A percentile compares a stretch with the other conserved stretches of the same genome.
Evolutionary conservation across 176 grass and related monocot genomes (phyloP).

Genomic region (Juncus inflexus): DNA sequence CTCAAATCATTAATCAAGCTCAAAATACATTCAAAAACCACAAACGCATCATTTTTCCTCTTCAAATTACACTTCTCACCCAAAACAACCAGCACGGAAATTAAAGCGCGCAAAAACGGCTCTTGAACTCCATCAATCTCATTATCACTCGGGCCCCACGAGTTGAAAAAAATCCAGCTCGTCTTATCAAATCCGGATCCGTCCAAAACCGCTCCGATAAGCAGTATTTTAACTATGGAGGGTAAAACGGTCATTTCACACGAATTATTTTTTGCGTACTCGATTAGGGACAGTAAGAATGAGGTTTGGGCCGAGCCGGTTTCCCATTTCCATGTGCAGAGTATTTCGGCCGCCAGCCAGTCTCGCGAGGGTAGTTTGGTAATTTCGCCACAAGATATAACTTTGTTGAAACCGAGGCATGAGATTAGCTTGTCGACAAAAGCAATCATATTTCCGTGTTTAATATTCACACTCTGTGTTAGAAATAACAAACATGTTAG

Average conservation of each 20-base stretch:
- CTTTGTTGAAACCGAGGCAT: conserved; percentile 60
- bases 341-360: conserved; percentile 84
- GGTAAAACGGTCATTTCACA: conserved; percentile 30
- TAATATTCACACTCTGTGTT: conserved; percentile 60
- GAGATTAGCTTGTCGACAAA: conserved; percentile 70
- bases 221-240: conserved; percentile 48
- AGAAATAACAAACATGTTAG: neutral
- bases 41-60: conserved; percentile 45
- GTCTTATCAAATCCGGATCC: conserved; percentile 25
- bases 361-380: conserved; percentile 45
- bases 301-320: conserved; percentile 39
- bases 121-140: conserved; percentile 67
- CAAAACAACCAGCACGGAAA: conserved; percentile 49
- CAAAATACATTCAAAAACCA: conserved; percentile 51
- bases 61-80: conserved; percentile 41
- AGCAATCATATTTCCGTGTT: conserved; percentile 53
- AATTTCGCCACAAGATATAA: conserved; percentile 66
- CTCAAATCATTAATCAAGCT: conserved; percentile 37
- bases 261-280: conserved; percentile 36
- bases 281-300: conserved; percentile 70
- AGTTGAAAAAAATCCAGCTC: conserved; percentile 70
- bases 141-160: conserved; percentile 53
- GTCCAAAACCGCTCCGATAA: conserved; percentile 52
- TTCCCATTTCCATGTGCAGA: conserved; percentile 83
- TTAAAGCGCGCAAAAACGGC: conserved; percentile 61